A percentile compares a stretch with the other conserved stretches of the same genome.
Evolutionary conservation across 306 rosid species (phyloP).

Genomic region (Gleditsia sinensis): DNA sequence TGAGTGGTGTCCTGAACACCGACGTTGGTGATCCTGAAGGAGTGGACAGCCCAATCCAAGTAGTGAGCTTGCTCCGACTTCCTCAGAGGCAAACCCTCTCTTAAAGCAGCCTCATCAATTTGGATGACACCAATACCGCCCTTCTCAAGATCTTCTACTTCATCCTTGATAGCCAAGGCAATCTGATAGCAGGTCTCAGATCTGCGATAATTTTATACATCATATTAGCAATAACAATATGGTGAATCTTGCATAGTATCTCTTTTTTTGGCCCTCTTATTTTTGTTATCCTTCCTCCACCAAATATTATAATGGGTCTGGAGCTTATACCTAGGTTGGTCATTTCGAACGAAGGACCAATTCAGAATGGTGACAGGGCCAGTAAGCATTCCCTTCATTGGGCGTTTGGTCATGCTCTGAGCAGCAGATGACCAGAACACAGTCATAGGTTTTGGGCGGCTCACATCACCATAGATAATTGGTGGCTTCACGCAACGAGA

Average conservation of each 20-base stretch:
- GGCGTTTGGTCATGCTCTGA: conserved; percentile 79
- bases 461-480: conserved; percentile 86
- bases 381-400: conserved; percentile 97
- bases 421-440: conserved; percentile 89
- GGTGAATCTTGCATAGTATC: neutral
- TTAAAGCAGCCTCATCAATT: conserved; percentile 92
- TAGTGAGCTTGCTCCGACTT: conserved; percentile 78
- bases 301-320: neutral
- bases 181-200: conserved; percentile 83
- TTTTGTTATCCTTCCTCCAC: neutral
- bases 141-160: conserved; percentile 91
- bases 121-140: conserved; percentile 74
- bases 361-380: conserved; percentile 95
- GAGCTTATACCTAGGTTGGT: conserved; percentile 68
- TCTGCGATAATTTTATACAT: conserved; percentile 36
- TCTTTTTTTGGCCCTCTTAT: neutral
- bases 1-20: conserved; percentile 82
- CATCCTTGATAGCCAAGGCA: conserved; percentile 90
- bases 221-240: conserved; percentile 8
- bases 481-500: conserved; percentile 98
- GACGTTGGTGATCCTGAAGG: conserved; percentile 81
- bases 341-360: conserved; percentile 89
- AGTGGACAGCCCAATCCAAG: conserved; percentile 90
- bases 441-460: conserved; percentile 90
- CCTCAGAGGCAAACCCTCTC: conserved; percentile 87